A percentile compares a stretch with the other conserved stretches of the same genome.
Conservation (phyloP, 257 asterid species). For the Agastache rugosa region DNA sequence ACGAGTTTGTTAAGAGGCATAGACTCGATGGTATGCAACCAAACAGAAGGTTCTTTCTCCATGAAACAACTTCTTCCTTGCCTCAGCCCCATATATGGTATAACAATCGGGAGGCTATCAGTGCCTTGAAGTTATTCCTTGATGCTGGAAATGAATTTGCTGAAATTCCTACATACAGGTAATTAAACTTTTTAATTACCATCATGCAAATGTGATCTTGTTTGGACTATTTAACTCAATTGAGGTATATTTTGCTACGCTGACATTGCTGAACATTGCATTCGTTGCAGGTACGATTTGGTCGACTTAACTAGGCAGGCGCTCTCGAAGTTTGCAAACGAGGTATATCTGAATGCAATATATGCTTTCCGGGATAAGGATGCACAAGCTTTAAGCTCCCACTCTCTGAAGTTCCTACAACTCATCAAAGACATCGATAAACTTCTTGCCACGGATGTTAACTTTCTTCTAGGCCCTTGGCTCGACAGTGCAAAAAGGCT, state of each 20-base stretch:
- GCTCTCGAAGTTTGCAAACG: slow-evolving; percentile 92
- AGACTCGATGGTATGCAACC: slow-evolving; percentile 41
- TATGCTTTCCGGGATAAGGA: slow-evolving; percentile 67
- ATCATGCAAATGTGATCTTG: background rate
- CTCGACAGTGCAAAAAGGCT: slow-evolving; percentile 80
- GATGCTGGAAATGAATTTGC: slow-evolving; percentile 85
- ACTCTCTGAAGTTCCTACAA: slow-evolving; percentile 68
- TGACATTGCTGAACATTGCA: slow-evolving; percentile 25
- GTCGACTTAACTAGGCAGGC: slow-evolving; percentile 92
- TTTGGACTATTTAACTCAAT: background rate
- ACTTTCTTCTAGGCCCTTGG: slow-evolving; percentile 91
- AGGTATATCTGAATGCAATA: slow-evolving; percentile 77
- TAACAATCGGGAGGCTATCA: slow-evolving; percentile 57
- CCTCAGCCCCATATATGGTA: slow-evolving; percentile 93
- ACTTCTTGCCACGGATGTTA: slow-evolving; percentile 87
- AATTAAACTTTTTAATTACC: background rate
- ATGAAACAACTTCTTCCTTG: slow-evolving; percentile 56
- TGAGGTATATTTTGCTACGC: slow-evolving; percentile 1
- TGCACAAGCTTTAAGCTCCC: slow-evolving; percentile 54
- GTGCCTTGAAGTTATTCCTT: slow-evolving; percentile 80
- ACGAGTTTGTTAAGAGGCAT: slow-evolving; percentile 46
- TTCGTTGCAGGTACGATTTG: slow-evolving; percentile 81
- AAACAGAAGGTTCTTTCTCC: slow-evolving; percentile 66
- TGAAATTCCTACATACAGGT: slow-evolving; percentile 86
- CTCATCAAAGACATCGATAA: slow-evolving; percentile 86